Evolutionary conservation across 2,329 filamentous ascomycete genomes (phyloP).

Genomic region (Cadophora sp.): DNA sequence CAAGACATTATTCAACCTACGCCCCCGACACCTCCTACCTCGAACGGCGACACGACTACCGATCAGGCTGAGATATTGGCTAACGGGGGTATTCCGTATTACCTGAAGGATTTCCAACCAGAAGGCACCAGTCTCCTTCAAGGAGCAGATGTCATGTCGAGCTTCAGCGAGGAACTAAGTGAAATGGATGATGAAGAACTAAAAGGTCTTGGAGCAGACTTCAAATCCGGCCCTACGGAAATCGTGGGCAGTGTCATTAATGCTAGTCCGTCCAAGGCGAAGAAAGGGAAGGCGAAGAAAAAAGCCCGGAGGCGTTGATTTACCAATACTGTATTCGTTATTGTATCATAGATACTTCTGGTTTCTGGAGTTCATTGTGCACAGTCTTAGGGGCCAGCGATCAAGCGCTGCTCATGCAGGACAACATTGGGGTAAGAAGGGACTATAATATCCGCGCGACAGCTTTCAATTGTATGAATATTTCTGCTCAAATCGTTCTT

Average conservation of each 20-base stretch:
- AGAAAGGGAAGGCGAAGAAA: conserved; percentile 39
- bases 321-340: conserved; percentile 34
- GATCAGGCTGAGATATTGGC: conserved; percentile 51
- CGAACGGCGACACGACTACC: conserved; percentile 56
- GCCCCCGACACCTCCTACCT: conserved; percentile 72
- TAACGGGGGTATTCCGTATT: conserved; percentile 86
- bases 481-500: not conserved
- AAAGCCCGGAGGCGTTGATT: conserved; percentile 30
- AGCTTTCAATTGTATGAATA: conserved; percentile 13
- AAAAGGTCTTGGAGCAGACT: conserved; percentile 63
- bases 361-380: conserved; percentile 9
- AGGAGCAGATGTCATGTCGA: conserved; percentile 72
- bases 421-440: not conserved
- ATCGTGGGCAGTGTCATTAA: conserved; percentile 19
- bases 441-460: conserved; percentile 1
- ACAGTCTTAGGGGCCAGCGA: conserved; percentile 17
- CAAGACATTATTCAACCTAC: conserved; percentile 30
- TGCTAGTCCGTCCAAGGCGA: conserved; percentile 32
- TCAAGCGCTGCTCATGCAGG: conserved; percentile 4
- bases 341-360: conserved; percentile 35
- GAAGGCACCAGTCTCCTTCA: conserved; percentile 80
- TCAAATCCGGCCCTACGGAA: conserved; percentile 28
- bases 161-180: conserved; percentile 85
- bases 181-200: conserved; percentile 93
- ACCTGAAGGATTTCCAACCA: conserved; percentile 81